phyloP scores from a whole-genome alignment of 805 yeast genomes.

The Zygoascus tannicola region DNA sequence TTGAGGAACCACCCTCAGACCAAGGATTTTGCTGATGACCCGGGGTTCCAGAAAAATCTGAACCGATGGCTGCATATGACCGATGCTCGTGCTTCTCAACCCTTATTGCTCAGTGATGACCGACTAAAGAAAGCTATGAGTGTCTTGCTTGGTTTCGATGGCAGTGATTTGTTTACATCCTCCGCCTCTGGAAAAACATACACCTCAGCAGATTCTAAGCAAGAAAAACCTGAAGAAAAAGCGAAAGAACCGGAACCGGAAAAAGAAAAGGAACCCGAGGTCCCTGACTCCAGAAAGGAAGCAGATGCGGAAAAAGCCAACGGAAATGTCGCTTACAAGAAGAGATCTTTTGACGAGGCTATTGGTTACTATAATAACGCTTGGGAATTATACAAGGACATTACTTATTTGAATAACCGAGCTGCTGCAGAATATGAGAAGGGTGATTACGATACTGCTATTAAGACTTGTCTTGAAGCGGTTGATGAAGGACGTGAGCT shows the following conservation, averaged over 20 bases:
- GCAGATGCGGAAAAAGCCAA: conserved; percentile 58
- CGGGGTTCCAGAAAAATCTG: conserved; percentile 65
- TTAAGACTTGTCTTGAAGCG: conserved; percentile 71
- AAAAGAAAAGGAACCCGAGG: conserved; percentile 21
- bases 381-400: conserved; percentile 70
- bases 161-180: conserved; percentile 6
- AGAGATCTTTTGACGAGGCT: conserved; percentile 86
- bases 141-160: conserved; percentile 53
- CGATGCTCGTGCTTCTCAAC: conserved; percentile 68
- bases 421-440: conserved; percentile 98
- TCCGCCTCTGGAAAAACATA: conserved; percentile 13
- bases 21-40: conserved; percentile 78
- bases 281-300: conserved; percentile 24
- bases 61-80: conserved; percentile 31
- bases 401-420: conserved; percentile 88
- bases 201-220: conserved; percentile 8
- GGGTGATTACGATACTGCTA: conserved; percentile 81
- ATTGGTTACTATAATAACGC: conserved; percentile 80
- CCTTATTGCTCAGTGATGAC: conserved; percentile 67
- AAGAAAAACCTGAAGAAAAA: conserved; percentile 12
- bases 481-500: conserved; percentile 81
- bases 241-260: conserved; percentile 21
- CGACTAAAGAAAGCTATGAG: conserved; percentile 85
- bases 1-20: conserved; percentile 81
- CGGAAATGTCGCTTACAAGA: conserved; percentile 82